These are phyloP conservation scores for Grosmannia clavigera DNA, from an alignment of 2,329 filamentous ascomycete genomes.

Conservation along the genomic window DNA sequence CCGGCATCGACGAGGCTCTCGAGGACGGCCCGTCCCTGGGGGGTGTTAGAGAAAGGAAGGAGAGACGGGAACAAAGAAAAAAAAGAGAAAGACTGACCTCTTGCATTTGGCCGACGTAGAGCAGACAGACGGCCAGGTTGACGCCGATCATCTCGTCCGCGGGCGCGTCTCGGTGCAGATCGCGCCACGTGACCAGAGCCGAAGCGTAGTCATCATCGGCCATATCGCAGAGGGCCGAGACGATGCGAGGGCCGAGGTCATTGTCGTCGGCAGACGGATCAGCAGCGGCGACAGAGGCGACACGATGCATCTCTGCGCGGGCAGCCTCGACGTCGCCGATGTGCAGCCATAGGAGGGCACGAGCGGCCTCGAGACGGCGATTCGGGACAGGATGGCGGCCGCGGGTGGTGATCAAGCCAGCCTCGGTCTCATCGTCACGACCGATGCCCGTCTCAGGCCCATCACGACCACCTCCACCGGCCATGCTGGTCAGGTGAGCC, in stretches of 20 bases:
- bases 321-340: conserved; percentile 67
- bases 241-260: conserved; percentile 30
- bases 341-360: conserved; percentile 61
- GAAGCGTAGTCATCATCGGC: conserved; percentile 60
- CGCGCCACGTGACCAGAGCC: conserved; percentile 51
- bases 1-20: conserved; percentile 52
- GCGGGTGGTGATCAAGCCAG: neutral
- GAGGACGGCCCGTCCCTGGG: conserved; percentile 51
- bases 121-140: conserved; percentile 70
- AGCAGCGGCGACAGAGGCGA: conserved; percentile 5
- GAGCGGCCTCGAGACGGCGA: conserved; percentile 30
- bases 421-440: too few relatives aligned
- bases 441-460: conserved; percentile 8
- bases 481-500: conserved; percentile 55
- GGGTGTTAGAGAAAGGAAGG: neutral
- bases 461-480: conserved; percentile 14
- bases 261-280: conserved; percentile 15
- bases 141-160: conserved; percentile 61
- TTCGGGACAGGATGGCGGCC: conserved; percentile 14
- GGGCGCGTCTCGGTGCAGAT: conserved; percentile 25
- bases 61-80: too few relatives aligned
- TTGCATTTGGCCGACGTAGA: conserved; percentile 68
- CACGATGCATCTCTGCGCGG: conserved; percentile 32
- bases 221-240: conserved; percentile 63
- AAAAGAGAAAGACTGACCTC: conserved; percentile 34